Conservation (phyloP, 176 grass and related monocot genomes). For the Typha latifolia region DNA sequence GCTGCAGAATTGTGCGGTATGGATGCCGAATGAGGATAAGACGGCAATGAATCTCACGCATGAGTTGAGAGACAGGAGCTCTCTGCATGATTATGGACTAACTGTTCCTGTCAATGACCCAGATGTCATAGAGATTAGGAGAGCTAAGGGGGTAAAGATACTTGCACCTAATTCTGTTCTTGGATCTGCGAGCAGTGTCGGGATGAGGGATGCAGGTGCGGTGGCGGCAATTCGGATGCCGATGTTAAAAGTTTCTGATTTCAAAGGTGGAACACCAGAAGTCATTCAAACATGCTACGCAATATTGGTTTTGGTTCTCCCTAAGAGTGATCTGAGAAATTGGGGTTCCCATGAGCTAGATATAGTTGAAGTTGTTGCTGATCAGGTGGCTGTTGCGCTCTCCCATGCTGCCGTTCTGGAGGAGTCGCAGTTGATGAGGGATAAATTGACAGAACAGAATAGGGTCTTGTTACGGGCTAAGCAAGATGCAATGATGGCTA, state of each 20-base stretch:
- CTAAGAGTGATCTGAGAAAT: not conserved
- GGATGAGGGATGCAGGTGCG: not conserved
- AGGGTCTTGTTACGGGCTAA: not conserved
- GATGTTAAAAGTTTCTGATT: slow-evolving; percentile 14
- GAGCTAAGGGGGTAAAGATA: not conserved
- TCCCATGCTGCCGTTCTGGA: slow-evolving; percentile 41
- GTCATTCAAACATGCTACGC: slow-evolving; percentile 19
- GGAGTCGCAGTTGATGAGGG: slow-evolving; percentile 23
- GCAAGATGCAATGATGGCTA: not conserved
- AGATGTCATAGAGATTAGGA: not conserved
- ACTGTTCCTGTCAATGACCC: slow-evolving; percentile 5
- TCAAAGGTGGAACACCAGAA: slow-evolving; percentile 13
- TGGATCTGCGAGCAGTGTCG: not conserved
- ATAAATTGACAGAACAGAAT: slow-evolving; percentile 26
- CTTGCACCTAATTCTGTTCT: not conserved
- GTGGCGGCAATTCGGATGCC: slow-evolving; percentile 23
- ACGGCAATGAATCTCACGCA: slow-evolving; percentile 9
- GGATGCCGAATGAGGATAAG: slow-evolving; percentile 13
- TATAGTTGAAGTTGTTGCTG: slow-evolving; percentile 35
- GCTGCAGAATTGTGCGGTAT: slow-evolving; percentile 17
- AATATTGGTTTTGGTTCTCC: slow-evolving; percentile 39
- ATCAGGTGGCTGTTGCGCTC: slow-evolving; percentile 45
- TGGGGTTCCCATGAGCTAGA: slow-evolving; percentile 44
- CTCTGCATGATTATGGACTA: not conserved
- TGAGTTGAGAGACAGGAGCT: not conserved